Conservation (phyloP, 192 early-diverging fungal species). For the Backusella tarrabulga region DNA sequence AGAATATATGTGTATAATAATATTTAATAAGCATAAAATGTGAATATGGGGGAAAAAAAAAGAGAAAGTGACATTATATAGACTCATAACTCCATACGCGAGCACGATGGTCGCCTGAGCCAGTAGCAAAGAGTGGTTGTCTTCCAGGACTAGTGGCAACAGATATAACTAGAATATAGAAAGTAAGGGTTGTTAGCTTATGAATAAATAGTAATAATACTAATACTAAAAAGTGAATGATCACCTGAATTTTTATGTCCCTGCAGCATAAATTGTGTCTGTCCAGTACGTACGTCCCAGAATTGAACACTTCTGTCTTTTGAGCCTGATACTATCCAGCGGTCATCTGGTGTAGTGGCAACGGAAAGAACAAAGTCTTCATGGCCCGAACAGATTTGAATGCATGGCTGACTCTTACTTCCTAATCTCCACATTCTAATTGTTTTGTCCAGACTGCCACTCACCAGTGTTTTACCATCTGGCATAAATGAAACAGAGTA, state of each 20-base stretch:
- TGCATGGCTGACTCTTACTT: slow-evolving; percentile 26
- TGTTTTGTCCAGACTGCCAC: slow-evolving; percentile 92
- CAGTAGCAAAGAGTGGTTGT: slow-evolving; percentile 90
- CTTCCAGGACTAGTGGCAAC: slow-evolving; percentile 81
- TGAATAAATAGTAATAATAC: neutral
- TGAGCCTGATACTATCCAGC: slow-evolving; percentile 90
- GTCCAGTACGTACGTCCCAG: slow-evolving; percentile 81
- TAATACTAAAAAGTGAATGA: neutral
- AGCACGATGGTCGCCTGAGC: slow-evolving; percentile 91
- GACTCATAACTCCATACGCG: slow-evolving; percentile 87
- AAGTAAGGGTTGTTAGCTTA: neutral
- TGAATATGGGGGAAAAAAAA: neutral
- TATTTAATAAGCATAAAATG: neutral
- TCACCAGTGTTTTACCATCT: slow-evolving; percentile 88
- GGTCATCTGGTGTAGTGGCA: slow-evolving; percentile 77
- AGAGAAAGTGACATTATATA: neutral
- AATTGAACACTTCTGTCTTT: slow-evolving; percentile 94
- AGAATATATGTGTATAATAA: neutral
- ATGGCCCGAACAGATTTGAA: slow-evolving; percentile 45
- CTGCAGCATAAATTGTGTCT: slow-evolving; percentile 82
- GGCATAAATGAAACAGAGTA: slow-evolving; percentile 96
- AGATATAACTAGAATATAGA: slow-evolving; percentile 75
- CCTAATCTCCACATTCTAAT: slow-evolving; percentile 89
- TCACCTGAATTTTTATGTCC: slow-evolving; percentile 97
- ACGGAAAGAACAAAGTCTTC: slow-evolving; percentile 97